Evolutionary conservation across 257 asterid genomes (phyloP).

Genomic region (Verbena officinalis): DNA sequence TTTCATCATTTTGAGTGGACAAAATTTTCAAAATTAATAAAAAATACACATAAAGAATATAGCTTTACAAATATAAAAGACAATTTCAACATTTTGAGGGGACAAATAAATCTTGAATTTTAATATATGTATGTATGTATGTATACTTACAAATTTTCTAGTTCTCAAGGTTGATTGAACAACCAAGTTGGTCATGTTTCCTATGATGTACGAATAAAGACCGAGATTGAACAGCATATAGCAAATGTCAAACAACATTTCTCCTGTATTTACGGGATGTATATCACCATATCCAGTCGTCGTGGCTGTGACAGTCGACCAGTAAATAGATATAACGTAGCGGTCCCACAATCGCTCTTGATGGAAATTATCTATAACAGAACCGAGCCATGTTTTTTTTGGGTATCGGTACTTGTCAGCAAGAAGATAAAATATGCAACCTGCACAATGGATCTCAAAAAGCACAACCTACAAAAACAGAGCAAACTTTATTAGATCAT

Average conservation of each 20-base stretch:
- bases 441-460: slow-evolving; percentile 69
- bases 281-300: slow-evolving; percentile 81
- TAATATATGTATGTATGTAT: too few species aligned
- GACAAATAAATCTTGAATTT: neutral
- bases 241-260: slow-evolving; percentile 60
- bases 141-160: slow-evolving; percentile 67
- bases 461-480: slow-evolving; percentile 61
- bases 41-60: too few species aligned
- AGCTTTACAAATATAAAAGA: neutral
- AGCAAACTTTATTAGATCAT: slow-evolving; percentile 20
- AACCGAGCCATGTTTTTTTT: slow-evolving; percentile 57
- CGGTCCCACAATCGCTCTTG: slow-evolving; percentile 38
- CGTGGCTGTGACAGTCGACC: slow-evolving; percentile 71
- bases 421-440: slow-evolving; percentile 58
- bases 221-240: slow-evolving; percentile 72
- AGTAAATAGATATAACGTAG: slow-evolving; percentile 59
- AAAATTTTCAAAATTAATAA: too few species aligned
- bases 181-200: slow-evolving; percentile 89
- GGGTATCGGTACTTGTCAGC: slow-evolving; percentile 52
- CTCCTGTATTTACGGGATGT: slow-evolving; percentile 60
- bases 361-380: slow-evolving; percentile 26
- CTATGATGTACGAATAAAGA: slow-evolving; percentile 72
- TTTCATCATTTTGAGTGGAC: too few species aligned
- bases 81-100: neutral
- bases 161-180: slow-evolving; percentile 80